Percentiles rank a stretch among this genome's conserved stretches.
These are phyloP conservation scores for Sporopachydermia cereana DNA, from an alignment of 1,139 yeast species.

Conservation along the genomic window DNA sequence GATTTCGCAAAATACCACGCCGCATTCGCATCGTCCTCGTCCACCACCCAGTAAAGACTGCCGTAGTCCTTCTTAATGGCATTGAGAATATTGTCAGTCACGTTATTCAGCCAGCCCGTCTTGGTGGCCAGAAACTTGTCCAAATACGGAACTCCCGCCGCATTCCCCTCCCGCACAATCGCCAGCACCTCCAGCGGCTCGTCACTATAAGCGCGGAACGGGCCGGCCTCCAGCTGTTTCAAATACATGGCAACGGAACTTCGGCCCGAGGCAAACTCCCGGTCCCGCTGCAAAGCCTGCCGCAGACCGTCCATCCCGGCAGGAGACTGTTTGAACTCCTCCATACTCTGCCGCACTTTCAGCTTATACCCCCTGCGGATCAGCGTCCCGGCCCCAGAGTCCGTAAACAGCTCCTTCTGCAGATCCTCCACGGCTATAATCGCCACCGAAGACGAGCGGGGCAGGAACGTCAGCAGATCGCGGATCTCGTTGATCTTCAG, in stretches of 20 bases:
- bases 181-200: slow-evolving; percentile 94
- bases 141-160: slow-evolving; percentile 49
- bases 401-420: slow-evolving; percentile 95
- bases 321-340: slow-evolving; percentile 38
- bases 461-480: slow-evolving; percentile 84
- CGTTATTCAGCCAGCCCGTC: slow-evolving; percentile 95
- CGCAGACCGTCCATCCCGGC: slow-evolving; percentile 68
- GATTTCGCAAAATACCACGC: slow-evolving; percentile 89
- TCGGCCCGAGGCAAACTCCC: slow-evolving; percentile 58
- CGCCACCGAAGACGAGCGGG: slow-evolving; percentile 96
- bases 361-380: slow-evolving; percentile 95
- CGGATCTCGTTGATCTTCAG: slow-evolving; percentile 92
- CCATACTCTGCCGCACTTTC: slow-evolving; percentile 49
- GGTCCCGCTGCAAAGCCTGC: slow-evolving; percentile 64
- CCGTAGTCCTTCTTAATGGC: slow-evolving; percentile 67
- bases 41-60: slow-evolving; percentile 75
- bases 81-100: slow-evolving; percentile 86
- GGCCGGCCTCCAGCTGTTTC: slow-evolving; percentile 47
- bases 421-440: slow-evolving; percentile 89
- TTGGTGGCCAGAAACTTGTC: slow-evolving; percentile 83
- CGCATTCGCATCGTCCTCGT: slow-evolving; percentile 83
- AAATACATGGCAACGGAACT: slow-evolving; percentile 75
- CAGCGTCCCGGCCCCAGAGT: slow-evolving; percentile 97
- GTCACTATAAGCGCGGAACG: slow-evolving; percentile 82
- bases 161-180: slow-evolving; percentile 44